Evolutionary conservation across 2,329 filamentous ascomycete species (phyloP), one percentile per base, ranked within the genome.

Genomic region (Colletotrichum spinosum): DNA sequence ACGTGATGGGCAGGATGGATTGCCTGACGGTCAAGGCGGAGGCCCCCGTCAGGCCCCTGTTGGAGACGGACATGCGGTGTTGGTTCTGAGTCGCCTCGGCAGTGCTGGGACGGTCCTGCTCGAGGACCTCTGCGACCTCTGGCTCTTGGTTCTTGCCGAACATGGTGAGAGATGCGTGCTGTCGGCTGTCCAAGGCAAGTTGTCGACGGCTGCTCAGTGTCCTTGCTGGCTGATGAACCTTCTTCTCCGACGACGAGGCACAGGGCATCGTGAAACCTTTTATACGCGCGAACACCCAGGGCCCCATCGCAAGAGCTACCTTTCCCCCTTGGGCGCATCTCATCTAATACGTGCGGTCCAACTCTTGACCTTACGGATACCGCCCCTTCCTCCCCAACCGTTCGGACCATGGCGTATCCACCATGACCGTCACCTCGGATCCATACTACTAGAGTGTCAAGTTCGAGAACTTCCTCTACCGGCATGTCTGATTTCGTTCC

Each of bases 1-100:
- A 81, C 58, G 81, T 80, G 50, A 92, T 83, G 5, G 90, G 91
- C 70, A 86, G 84, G 60, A 93, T 82, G 13, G 90, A 92, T 71
- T 91, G 83, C 58, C 88, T 81, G 35, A 92, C 74, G 0, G 89
- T 92, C 67, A 93, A 80, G 65, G 69, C 65, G 8, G 70, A 71
- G 38, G 69, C 70, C n/a, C 70, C 70, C 0, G 70, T 71, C 38
- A 71, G 50, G 8, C 69, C 70, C 48, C 55, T 65, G 38, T 72
- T 71, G 13, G 68, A 69, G 12, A 71, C 70, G 15, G 65, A 61
- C 50, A 65, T 64, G 33, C 63, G 61, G 35, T 68, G 69, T 2
- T 58, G 51, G 41, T 70, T 42, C 33, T 65, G 52, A 13, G 64
- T 33, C 12, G 69, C 70, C 41, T 72, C 70, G 12, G 44, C 48